Conservation (phyloP, 352 stramenopile species). For the Globisporangium spinosum region DNA sequence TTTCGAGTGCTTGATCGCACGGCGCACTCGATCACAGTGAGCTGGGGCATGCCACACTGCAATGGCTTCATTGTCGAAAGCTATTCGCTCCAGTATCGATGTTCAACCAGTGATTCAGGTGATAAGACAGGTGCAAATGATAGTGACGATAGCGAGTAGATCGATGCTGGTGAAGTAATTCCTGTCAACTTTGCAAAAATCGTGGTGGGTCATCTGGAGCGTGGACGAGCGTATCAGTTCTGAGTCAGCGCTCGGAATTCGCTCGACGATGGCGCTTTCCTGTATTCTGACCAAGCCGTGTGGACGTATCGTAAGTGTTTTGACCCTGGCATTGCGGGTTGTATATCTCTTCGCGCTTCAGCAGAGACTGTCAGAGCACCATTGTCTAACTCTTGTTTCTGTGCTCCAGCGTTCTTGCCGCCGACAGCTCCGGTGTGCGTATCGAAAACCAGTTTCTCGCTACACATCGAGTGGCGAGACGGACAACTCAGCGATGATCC, state of each 20-base stretch:
- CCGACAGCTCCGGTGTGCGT: slow-evolving; percentile 21
- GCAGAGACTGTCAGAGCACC: not conserved
- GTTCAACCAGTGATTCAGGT: not conserved
- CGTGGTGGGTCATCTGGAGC: slow-evolving; percentile 9
- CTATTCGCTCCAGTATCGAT: slow-evolving; percentile 22
- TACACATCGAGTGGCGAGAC: slow-evolving; percentile 24
- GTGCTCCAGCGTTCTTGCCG: slow-evolving; percentile 21
- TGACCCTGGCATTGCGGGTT: not conserved
- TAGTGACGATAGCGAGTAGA: slow-evolving; percentile 7
- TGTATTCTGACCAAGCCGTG: not conserved
- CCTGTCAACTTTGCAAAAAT: slow-evolving; percentile 19
- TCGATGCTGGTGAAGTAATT: slow-evolving; percentile 4
- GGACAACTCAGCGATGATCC: not conserved
- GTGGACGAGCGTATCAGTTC: slow-evolving; percentile 19
- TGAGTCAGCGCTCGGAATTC: slow-evolving; percentile 24
- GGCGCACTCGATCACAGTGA: slow-evolving; percentile 30
- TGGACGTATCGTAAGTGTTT: slow-evolving; percentile 28
- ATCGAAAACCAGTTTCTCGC: slow-evolving; percentile 21
- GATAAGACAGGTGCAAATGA: not conserved
- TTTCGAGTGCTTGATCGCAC: slow-evolving; percentile 35
- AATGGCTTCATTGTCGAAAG: slow-evolving; percentile 40
- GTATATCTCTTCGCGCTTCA: not conserved
- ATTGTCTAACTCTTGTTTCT: not conserved
- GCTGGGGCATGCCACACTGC: slow-evolving; percentile 45
- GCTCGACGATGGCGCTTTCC: slow-evolving; percentile 20